These are phyloP conservation scores for Fraxinus nigra DNA, from an alignment of 305 asterid species.

Conservation along the genomic window DNA sequence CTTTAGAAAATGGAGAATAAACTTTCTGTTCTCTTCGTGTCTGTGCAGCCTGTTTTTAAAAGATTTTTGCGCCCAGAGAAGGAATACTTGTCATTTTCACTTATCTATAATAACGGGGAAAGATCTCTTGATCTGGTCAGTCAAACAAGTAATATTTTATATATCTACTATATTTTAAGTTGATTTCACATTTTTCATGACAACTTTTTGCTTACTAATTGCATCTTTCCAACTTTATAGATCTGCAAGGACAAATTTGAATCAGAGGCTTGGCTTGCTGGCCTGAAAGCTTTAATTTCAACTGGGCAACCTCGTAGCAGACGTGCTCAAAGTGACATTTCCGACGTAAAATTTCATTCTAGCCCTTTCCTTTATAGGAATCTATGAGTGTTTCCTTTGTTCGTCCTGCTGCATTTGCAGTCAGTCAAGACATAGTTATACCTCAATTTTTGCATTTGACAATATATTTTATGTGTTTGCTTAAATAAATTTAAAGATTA, in stretches of 20 bases:
- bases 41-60: slow-evolving; percentile 58
- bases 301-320: slow-evolving; percentile 56
- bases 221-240: slow-evolving; percentile 35
- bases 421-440: not conserved
- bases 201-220: not conserved
- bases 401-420: slow-evolving; percentile 5
- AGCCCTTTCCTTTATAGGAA: slow-evolving; percentile 11
- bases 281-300: slow-evolving; percentile 69
- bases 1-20: slow-evolving; percentile 9
- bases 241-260: slow-evolving; percentile 91
- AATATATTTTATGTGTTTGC: not conserved
- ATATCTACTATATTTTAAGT: not conserved
- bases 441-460: not conserved
- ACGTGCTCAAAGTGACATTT: slow-evolving; percentile 73
- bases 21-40: not conserved
- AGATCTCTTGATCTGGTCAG: slow-evolving; percentile 95
- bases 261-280: slow-evolving; percentile 88
- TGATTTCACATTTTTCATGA: not conserved
- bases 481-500: not conserved
- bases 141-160: not conserved
- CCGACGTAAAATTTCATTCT: slow-evolving; percentile 48
- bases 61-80: slow-evolving; percentile 93
- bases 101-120: slow-evolving; percentile 79
- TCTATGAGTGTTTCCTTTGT: slow-evolving; percentile 3
- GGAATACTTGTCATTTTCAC: slow-evolving; percentile 90